A percentile compares a stretch with the other conserved stretches of the same genome.
Conservation (phyloP, 2,329 filamentous ascomycete species). For the Ceratocystis smalleyi region DNA sequence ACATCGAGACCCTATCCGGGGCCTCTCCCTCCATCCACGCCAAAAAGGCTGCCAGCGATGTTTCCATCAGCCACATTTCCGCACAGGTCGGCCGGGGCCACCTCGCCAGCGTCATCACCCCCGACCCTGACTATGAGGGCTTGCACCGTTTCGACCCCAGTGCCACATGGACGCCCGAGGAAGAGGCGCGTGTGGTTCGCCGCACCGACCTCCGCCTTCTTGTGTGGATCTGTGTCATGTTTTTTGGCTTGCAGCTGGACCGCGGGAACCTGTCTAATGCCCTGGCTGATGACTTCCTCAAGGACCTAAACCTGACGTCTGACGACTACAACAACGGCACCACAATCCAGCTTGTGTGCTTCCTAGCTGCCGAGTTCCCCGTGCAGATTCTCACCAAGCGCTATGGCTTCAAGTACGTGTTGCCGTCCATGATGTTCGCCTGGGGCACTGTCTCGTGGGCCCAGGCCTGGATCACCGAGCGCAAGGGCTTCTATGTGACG, state of each 20-base stretch:
- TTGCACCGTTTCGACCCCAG: constrained; percentile 28
- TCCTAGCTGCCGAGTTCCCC: constrained; percentile 41
- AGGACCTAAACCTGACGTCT: constrained; percentile 32
- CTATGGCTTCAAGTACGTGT: constrained; percentile 40
- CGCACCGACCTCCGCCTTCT: constrained; percentile 28
- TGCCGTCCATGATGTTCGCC: constrained; percentile 35
- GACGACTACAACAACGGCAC: constrained; percentile 44
- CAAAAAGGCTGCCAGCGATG: background rate
- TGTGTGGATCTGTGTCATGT: constrained; percentile 33
- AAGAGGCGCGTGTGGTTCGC: constrained; percentile 41
- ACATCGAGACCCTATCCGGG: constrained; percentile 8
- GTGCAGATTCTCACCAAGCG: constrained; percentile 43
- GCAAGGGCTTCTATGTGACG: constrained; percentile 34
- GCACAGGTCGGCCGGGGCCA: constrained; percentile 6
- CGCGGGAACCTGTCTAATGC: constrained; percentile 48
- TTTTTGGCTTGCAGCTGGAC: constrained; percentile 49
- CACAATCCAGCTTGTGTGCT: constrained; percentile 39
- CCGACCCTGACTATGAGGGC: constrained; percentile 27
- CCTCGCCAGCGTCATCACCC: constrained; percentile 19
- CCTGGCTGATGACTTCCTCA: constrained; percentile 45
- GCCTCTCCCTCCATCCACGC: background rate
- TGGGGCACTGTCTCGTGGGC: constrained; percentile 31
- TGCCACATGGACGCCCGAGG: constrained; percentile 37
- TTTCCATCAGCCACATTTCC: constrained; percentile 7
- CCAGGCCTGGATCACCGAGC: constrained; percentile 36